A percentile compares a stretch with the other conserved stretches of the same genome.
Conservation (phyloP, 352 stramenopile genomes). For the Pythium utonaiense region DNA sequence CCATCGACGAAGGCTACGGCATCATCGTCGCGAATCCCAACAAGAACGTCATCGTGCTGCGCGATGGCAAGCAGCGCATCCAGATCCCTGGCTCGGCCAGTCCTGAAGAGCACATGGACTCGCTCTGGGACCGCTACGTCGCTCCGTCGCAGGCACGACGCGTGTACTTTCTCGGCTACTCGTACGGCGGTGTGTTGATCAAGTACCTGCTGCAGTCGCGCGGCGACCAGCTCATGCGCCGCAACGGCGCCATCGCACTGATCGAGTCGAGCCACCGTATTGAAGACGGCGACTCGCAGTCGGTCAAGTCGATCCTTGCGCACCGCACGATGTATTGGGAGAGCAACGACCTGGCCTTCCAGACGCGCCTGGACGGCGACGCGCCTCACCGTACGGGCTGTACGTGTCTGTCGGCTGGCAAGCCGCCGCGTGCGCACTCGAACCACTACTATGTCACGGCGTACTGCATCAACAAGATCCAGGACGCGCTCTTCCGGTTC, state of each 20-base stretch:
- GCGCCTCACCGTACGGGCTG: conserved; percentile 79
- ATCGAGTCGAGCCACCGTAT: conserved; percentile 87
- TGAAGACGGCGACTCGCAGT: conserved; percentile 82
- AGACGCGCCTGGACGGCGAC: conserved; percentile 74
- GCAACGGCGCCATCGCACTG: conserved; percentile 80
- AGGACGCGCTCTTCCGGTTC: conserved; percentile 83
- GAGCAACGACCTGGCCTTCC: conserved; percentile 74
- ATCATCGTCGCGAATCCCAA: conserved; percentile 89
- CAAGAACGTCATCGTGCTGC: conserved; percentile 86
- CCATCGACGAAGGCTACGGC: conserved; percentile 78
- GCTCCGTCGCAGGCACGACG: conserved; percentile 46
- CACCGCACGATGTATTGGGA: conserved; percentile 90
- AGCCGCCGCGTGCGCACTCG: conserved; percentile 58
- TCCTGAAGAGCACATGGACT: conserved; percentile 88
- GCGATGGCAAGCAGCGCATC: conserved; percentile 74
- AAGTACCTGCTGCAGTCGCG: conserved; percentile 88
- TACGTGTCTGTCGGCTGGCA: conserved; percentile 73
- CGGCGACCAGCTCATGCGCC: conserved; percentile 82
- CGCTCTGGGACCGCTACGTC: conserved; percentile 84
- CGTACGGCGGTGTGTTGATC: conserved; percentile 84
- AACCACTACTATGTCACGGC: conserved; percentile 89
- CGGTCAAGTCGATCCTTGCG: conserved; percentile 82
- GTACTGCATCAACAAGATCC: conserved; percentile 87
- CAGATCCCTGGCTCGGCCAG: conserved; percentile 82
- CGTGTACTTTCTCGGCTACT: conserved; percentile 87